Evolutionary conservation across 148 eudicot genomes (phyloP).

Genomic region (Rhododendron molle): DNA sequence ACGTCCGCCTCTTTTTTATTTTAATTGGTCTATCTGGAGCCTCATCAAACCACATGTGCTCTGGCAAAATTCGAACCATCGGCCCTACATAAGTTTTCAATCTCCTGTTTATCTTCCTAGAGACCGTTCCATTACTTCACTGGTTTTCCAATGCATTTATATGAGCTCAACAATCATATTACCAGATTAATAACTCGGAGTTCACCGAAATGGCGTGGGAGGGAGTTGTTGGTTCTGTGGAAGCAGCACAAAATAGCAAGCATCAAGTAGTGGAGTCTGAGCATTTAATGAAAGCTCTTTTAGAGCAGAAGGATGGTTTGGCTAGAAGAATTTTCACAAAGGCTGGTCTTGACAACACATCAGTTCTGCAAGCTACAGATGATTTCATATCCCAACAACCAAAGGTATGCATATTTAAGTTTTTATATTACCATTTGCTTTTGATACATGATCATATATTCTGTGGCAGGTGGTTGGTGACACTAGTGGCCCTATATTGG

Average conservation of each 20-base stretch:
- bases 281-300: slow-evolving; percentile 88
- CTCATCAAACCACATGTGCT: neutral
- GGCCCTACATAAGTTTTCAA: neutral
- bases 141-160: neutral
- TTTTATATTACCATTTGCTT: neutral
- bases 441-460: slow-evolving; percentile 9
- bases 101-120: neutral
- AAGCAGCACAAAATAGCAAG: slow-evolving; percentile 69
- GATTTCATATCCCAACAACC: slow-evolving; percentile 88
- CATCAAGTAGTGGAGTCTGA: slow-evolving; percentile 96
- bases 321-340: slow-evolving; percentile 87
- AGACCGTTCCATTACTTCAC: neutral
- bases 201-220: slow-evolving; percentile 99
- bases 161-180: slow-evolving; percentile 8
- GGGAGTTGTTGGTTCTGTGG: slow-evolving; percentile 80
- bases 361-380: slow-evolving; percentile 79
- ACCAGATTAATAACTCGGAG: slow-evolving; percentile 69
- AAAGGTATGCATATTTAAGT: slow-evolving; percentile 43
- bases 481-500: slow-evolving; percentile 74
- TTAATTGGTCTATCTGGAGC: neutral
- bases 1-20: neutral
- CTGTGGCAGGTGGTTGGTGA: slow-evolving; percentile 72
- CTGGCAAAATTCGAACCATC: neutral
- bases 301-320: slow-evolving; percentile 95
- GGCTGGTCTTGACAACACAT: slow-evolving; percentile 89